Evolutionary conservation across 2,329 filamentous ascomycete species (phyloP).

Genomic region (Nemania diffusa): DNA sequence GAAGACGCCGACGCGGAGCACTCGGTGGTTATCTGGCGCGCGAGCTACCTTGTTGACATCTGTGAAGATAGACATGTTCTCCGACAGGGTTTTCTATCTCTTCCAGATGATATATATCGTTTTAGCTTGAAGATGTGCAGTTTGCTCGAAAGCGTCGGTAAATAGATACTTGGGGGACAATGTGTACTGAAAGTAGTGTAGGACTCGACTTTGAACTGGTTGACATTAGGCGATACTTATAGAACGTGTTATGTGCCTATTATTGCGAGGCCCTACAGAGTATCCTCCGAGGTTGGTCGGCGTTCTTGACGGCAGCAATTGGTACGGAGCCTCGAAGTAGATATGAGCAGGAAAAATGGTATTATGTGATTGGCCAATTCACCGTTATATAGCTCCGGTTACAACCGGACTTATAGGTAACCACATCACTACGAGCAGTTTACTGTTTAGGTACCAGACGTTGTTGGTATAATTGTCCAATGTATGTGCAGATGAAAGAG

Average conservation of each 20-base stretch:
- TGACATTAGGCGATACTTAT: constrained; percentile 6
- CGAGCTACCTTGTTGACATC: constrained; percentile 27
- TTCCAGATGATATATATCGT: not conserved
- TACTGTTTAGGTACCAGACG: not conserved
- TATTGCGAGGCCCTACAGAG: not conserved
- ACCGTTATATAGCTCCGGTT: constrained; percentile 8
- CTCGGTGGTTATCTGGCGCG: constrained; percentile 32
- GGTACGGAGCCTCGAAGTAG: not conserved
- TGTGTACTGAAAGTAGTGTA: not conserved
- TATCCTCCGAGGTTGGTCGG: constrained; percentile 32
- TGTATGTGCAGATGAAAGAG: not conserved
- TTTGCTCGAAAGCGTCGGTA: not conserved
- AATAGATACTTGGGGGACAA: not conserved
- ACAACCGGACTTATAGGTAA: constrained; percentile 14
- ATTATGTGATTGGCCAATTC: constrained; percentile 47
- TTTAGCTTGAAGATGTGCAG: not conserved
- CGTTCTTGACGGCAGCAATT: not conserved
- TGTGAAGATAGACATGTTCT: constrained; percentile 32
- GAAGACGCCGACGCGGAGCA: constrained; percentile 62
- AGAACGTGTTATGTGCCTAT: not conserved
- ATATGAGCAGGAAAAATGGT: constrained; percentile 22
- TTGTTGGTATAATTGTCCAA: not conserved
- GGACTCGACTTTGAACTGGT: not conserved
- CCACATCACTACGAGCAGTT: not conserved
- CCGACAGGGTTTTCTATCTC: not conserved